Evolutionary conservation across 306 rosid genomes (phyloP).

Genomic region (Ceratonia siliqua): DNA sequence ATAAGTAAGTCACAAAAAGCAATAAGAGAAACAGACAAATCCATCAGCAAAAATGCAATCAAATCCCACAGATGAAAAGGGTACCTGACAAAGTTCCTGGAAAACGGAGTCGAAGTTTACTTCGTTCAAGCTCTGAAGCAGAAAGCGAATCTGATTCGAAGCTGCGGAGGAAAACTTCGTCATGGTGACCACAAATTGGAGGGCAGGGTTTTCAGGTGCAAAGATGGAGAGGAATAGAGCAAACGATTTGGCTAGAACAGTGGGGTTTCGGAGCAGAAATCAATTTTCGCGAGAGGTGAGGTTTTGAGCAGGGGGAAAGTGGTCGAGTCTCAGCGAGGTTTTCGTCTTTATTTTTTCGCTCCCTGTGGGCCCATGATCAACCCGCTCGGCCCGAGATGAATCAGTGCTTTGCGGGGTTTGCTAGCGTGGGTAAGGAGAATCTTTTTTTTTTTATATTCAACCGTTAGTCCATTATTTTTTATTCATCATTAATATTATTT

Average conservation of each 20-base stretch:
- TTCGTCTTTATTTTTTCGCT: background rate
- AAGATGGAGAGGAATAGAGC: background rate
- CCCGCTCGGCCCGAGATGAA: background rate
- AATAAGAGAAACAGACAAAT: background rate
- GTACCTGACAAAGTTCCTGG: conserved; percentile 76
- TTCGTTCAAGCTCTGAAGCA: conserved; percentile 71
- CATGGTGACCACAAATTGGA: conserved; percentile 42
- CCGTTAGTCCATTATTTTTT: too few species aligned
- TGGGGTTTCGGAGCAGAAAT: conserved; percentile 15
- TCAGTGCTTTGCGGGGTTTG: background rate
- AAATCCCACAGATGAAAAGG: background rate
- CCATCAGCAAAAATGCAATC: background rate
- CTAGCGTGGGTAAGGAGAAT: too few species aligned
- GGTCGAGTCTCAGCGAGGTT: background rate
- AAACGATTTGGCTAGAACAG: background rate
- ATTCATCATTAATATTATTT: too few species aligned
- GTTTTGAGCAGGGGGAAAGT: background rate
- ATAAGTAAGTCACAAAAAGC: background rate
- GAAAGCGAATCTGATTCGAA: conserved; percentile 83
- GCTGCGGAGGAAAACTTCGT: conserved; percentile 56
- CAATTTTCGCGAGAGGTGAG: background rate
- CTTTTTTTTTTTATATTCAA: too few species aligned
- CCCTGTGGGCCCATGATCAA: too few species aligned
- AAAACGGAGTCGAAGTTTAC: conserved; percentile 75
- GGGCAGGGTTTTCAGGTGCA: conserved; percentile 39